A percentile compares a stretch with the other conserved stretches of the same genome.
Evolutionary conservation across 2,329 filamentous ascomycete species (phyloP).

Genomic region (Xylariales sp.): DNA sequence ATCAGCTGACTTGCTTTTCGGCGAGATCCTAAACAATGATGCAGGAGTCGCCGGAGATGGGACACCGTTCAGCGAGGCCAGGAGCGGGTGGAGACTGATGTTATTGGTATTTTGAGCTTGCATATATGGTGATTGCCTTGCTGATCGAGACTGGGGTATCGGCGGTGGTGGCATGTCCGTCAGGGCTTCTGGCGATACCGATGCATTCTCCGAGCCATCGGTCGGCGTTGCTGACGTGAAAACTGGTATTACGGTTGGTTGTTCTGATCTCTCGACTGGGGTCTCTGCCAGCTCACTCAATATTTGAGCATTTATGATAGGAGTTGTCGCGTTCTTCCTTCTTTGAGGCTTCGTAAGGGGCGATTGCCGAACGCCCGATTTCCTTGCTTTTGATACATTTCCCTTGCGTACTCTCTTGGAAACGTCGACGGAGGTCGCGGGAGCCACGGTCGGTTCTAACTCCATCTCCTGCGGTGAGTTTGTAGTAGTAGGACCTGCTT

Average conservation of each 20-base stretch:
- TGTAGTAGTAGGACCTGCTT: conserved; percentile 34
- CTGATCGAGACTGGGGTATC: conserved; percentile 60
- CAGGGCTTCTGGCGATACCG: conserved; percentile 59
- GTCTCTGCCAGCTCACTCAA: conserved; percentile 46
- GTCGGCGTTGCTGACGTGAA: conserved; percentile 35
- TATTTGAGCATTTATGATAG: conserved; percentile 51
- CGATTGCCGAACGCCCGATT: conserved; percentile 60
- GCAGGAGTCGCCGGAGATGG: conserved; percentile 76
- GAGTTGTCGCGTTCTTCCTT: conserved; percentile 48
- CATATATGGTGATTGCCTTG: conserved; percentile 64
- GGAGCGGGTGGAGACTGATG: conserved; percentile 18
- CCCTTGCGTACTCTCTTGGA: conserved; percentile 50
- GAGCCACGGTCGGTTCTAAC: conserved; percentile 36
- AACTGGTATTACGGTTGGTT: conserved; percentile 19
- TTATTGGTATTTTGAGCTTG: conserved; percentile 42
- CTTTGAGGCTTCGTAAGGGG: conserved; percentile 66
- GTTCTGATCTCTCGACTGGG: conserved; percentile 30
- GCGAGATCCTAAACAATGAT: conserved; percentile 75
- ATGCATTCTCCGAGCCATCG: conserved; percentile 59
- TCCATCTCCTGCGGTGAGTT: conserved; percentile 58
- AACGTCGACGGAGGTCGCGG: conserved; percentile 41
- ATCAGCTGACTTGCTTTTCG: conserved; percentile 44
- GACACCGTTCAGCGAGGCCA: conserved; percentile 30
- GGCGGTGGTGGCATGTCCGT: conserved; percentile 65
- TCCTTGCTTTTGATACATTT: conserved; percentile 47